Conservation (phyloP, 331 rosid species). For the Cucumis variabilis region DNA sequence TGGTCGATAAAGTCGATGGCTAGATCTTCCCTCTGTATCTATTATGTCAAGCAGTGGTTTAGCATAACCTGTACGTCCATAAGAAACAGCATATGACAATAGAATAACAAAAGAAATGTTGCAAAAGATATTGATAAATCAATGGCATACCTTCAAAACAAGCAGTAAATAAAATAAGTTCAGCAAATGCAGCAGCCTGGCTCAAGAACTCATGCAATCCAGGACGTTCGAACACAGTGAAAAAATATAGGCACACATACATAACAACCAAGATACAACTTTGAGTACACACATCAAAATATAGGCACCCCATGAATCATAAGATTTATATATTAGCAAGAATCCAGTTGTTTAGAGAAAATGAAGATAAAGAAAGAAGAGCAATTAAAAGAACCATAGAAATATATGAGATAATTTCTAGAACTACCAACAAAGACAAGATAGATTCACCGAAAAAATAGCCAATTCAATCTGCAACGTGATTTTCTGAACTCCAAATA, state of each 20-base stretch:
- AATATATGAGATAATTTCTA: neutral
- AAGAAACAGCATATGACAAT: too few relatives aligned
- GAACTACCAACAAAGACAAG: neutral
- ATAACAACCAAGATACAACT: neutral
- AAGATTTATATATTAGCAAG: neutral
- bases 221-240: too few relatives aligned
- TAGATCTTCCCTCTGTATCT: conserved; percentile 68
- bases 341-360: conserved; percentile 6
- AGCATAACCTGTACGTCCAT: conserved; percentile 69
- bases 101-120: too few relatives aligned
- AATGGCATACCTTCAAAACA: too few relatives aligned
- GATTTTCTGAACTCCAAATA: neutral
- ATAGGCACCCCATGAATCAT: neutral
- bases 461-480: neutral
- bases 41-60: conserved; percentile 91
- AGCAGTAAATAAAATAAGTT: too few relatives aligned
- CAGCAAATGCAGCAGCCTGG: too few relatives aligned
- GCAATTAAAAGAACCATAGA: conserved; percentile 16
- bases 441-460: conserved; percentile 3
- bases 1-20: conserved; percentile 82
- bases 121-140: too few relatives aligned
- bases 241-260: too few relatives aligned
- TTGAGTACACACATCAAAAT: neutral
- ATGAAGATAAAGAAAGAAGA: neutral
- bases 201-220: too few relatives aligned